Evolutionary conservation across 345 rosid genomes (phyloP).

Genomic region (Salix suchowensis): DNA sequence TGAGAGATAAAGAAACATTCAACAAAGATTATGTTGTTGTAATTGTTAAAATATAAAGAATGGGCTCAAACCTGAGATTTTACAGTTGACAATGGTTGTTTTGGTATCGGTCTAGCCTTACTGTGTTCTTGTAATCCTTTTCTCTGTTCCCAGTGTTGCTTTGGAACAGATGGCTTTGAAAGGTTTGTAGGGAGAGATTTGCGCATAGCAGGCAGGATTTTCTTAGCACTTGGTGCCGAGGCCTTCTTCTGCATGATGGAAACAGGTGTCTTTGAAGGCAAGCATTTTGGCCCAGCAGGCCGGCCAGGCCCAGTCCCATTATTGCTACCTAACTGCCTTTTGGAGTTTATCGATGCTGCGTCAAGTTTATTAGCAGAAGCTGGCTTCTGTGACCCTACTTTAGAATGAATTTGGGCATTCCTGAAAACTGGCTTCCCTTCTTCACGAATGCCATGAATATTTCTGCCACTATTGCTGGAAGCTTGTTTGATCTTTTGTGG

Average conservation of each 20-base stretch:
- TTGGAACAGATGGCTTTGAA: slow-evolving; percentile 41
- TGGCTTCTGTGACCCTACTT: slow-evolving; percentile 34
- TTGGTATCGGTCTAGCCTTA: slow-evolving; percentile 36
- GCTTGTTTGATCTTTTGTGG: slow-evolving; percentile 47
- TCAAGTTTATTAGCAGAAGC: slow-evolving; percentile 34
- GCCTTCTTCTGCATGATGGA: slow-evolving; percentile 38
- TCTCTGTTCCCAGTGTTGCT: slow-evolving; percentile 46
- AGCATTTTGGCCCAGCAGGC: slow-evolving; percentile 43
- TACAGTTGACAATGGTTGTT: slow-evolving; percentile 34
- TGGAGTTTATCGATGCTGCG: slow-evolving; percentile 30
- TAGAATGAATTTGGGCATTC: slow-evolving; percentile 40
- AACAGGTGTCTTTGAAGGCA: slow-evolving; percentile 33
- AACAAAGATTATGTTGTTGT: not conserved
- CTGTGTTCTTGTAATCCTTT: slow-evolving; percentile 36
- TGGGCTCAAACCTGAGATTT: slow-evolving; percentile 43
- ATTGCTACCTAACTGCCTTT: slow-evolving; percentile 43
- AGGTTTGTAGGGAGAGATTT: slow-evolving; percentile 43
- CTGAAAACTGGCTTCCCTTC: slow-evolving; percentile 40
- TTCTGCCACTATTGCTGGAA: slow-evolving; percentile 41
- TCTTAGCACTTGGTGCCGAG: slow-evolving; percentile 30
- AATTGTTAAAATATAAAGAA: not conserved
- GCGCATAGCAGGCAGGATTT: slow-evolving; percentile 25
- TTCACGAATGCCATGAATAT: slow-evolving; percentile 36
- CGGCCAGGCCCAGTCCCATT: slow-evolving; percentile 26
- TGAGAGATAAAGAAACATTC: not conserved